Conservation (phyloP, 2,329 filamentous ascomycete genomes). For the Stromatinia cepivora region DNA sequence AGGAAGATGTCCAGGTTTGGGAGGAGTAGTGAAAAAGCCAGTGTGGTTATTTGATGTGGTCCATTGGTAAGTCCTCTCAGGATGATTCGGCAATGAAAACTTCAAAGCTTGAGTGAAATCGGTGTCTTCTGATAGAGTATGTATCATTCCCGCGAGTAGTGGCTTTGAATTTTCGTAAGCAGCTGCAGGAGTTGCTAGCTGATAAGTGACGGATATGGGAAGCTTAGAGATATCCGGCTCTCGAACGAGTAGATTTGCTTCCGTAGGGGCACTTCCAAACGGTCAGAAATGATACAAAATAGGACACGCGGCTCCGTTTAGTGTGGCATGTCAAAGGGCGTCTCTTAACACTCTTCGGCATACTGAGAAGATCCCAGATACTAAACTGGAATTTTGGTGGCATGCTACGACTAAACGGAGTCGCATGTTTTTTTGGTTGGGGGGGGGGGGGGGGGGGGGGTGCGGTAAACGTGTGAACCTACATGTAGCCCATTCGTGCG, state of each 20-base stretch:
- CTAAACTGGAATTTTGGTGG: not conserved
- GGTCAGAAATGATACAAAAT: not conserved
- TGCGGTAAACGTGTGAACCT: not conserved
- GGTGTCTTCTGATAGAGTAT: constrained; percentile 69
- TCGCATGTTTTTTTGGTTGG: not conserved
- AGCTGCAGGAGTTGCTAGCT: constrained; percentile 52
- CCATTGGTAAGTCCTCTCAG: constrained; percentile 80
- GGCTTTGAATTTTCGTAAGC: constrained; percentile 60
- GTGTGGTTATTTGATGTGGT: constrained; percentile 81
- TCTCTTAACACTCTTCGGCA: not conserved
- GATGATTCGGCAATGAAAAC: constrained; percentile 61
- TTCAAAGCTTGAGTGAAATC: constrained; percentile 78
- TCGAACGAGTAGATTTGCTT: constrained; percentile 78
- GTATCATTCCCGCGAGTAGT: constrained; percentile 65
- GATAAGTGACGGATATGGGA: constrained; percentile 71
- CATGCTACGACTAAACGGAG: not conserved
- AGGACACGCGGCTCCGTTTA: not conserved
- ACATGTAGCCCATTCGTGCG: constrained; percentile 79
- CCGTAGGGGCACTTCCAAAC: constrained; percentile 59
- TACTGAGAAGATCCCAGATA: not conserved
- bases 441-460: too few species aligned
- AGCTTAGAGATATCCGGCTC: constrained; percentile 76
- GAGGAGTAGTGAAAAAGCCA: constrained; percentile 78
- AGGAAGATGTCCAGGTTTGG: constrained; percentile 48
- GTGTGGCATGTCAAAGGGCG: not conserved